Evolutionary conservation across 768 basidiomycete genomes (phyloP).

Genomic region (Mrakia gelida): DNA sequence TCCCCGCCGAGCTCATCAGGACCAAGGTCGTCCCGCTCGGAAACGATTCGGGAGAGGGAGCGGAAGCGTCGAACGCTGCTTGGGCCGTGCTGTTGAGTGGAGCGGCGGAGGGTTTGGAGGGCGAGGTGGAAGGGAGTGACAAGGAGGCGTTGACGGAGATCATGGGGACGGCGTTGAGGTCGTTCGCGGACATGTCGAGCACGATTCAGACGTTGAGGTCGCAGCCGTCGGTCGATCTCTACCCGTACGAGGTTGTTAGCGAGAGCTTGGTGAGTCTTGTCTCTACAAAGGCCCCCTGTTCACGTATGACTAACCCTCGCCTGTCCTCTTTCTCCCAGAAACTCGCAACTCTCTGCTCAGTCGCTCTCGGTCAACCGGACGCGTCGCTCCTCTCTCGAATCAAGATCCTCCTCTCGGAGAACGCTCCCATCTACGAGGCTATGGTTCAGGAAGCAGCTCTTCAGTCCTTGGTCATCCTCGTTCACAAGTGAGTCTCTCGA

Average conservation of each 20-base stretch:
- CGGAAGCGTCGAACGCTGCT: slow-evolving; percentile 76
- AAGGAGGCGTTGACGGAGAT: slow-evolving; percentile 51
- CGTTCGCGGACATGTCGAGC: slow-evolving; percentile 67
- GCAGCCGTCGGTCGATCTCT: slow-evolving; percentile 76
- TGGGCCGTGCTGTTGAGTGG: slow-evolving; percentile 58
- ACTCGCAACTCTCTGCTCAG: slow-evolving; percentile 75
- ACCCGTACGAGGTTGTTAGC: slow-evolving; percentile 88
- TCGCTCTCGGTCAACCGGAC: slow-evolving; percentile 65
- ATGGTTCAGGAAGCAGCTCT: slow-evolving; percentile 85
- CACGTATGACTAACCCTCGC: not conserved
- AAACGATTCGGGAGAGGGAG: slow-evolving; percentile 54
- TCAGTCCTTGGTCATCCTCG: slow-evolving; percentile 75
- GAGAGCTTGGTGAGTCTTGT: slow-evolving; percentile 65
- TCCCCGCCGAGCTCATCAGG: slow-evolving; percentile 50
- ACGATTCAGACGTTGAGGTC: slow-evolving; percentile 79
- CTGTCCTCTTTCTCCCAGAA: slow-evolving; percentile 53
- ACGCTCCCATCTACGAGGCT: slow-evolving; percentile 74
- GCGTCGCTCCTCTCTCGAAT: slow-evolving; percentile 64
- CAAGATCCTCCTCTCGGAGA: slow-evolving; percentile 69
- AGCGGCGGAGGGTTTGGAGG: slow-evolving; percentile 38
- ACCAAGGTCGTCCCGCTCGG: slow-evolving; percentile 28
- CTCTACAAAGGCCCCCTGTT: not conserved
- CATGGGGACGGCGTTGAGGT: slow-evolving; percentile 62
- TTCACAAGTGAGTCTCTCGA: slow-evolving; percentile 60
- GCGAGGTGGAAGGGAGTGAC: slow-evolving; percentile 45